phyloP scores from a whole-genome alignment of 495 filamentous ascomycete species.

The Trichocladium uniseriatum region DNA sequence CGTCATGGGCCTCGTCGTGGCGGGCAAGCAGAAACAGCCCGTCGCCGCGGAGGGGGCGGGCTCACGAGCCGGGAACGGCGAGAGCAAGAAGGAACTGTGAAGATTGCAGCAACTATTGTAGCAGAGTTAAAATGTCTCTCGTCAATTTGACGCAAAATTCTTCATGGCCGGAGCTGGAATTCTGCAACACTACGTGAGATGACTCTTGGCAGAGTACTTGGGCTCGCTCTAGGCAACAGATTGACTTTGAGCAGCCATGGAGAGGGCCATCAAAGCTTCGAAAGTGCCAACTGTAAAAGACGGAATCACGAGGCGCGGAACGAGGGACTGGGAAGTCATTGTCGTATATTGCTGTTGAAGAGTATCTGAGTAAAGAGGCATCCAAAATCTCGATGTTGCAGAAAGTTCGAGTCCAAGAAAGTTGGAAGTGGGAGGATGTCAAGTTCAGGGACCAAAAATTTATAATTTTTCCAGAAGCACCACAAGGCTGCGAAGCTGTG shows the following conservation, averaged over 20 bases:
- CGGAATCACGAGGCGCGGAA: neutral
- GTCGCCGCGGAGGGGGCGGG: conserved; percentile 14
- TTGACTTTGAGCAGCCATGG: conserved; percentile 62
- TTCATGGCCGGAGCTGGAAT: conserved; percentile 54
- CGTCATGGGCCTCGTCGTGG: conserved; percentile 28
- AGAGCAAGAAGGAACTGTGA: conserved; percentile 47
- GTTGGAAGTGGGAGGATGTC: neutral
- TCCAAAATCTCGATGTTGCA: neutral
- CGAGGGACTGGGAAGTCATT: neutral
- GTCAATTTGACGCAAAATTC: conserved; percentile 61
- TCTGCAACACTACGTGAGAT: conserved; percentile 76
- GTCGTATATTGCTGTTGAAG: conserved; percentile 2
- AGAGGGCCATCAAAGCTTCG: conserved; percentile 61
- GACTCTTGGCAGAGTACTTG: conserved; percentile 60
- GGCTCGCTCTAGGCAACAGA: conserved; percentile 57
- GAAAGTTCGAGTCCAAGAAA: neutral
- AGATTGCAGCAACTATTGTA: conserved; percentile 1
- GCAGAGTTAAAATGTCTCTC: conserved; percentile 49
- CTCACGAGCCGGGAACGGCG: conserved; percentile 9
- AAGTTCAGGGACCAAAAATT: neutral
- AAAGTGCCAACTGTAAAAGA: conserved; percentile 49
- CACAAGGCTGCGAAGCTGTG: conserved; percentile 5
- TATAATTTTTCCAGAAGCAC: neutral
- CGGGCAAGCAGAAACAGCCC: conserved; percentile 24
- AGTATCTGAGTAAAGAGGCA: too few species aligned